These are phyloP conservation scores for Rutstroemia sp. DNA, from an alignment of 2,329 filamentous ascomycete species.

Conservation along the genomic window DNA sequence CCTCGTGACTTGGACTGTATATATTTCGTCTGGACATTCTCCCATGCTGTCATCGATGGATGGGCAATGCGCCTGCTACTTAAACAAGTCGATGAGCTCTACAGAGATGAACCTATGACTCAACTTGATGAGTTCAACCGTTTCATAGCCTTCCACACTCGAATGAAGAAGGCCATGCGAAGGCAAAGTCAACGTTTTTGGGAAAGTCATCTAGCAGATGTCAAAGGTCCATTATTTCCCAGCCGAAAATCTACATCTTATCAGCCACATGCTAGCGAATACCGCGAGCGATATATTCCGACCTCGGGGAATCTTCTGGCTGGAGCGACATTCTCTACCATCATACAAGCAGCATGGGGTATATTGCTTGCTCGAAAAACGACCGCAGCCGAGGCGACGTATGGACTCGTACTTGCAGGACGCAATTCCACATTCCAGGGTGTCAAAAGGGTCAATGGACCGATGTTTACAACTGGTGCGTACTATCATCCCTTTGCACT, in stretches of 20 bases:
- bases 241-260: neutral
- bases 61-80: conserved; percentile 36
- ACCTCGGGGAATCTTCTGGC: neutral
- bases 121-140: neutral
- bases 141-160: neutral
- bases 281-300: neutral
- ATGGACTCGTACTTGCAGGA: conserved; percentile 38
- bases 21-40: conserved; percentile 44
- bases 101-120: neutral
- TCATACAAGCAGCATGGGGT: conserved; percentile 32
- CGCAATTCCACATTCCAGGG: conserved; percentile 33
- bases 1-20: conserved; percentile 12
- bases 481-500: too few species aligned
- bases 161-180: neutral
- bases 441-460: conserved; percentile 34
- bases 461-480: conserved; percentile 30
- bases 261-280: neutral
- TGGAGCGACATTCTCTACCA: conserved; percentile 14
- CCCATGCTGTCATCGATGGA: conserved; percentile 49
- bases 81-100: conserved; percentile 16
- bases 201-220: conserved; percentile 37
- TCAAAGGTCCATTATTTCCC: conserved; percentile 41
- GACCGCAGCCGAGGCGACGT: conserved; percentile 34
- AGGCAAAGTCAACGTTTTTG: conserved; percentile 35
- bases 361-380: conserved; percentile 34